Evolutionary conservation across 1,139 yeast species (phyloP), one percentile per base, ranked within the genome.

Genomic region (Sugiyamaella neomexicana): DNA sequence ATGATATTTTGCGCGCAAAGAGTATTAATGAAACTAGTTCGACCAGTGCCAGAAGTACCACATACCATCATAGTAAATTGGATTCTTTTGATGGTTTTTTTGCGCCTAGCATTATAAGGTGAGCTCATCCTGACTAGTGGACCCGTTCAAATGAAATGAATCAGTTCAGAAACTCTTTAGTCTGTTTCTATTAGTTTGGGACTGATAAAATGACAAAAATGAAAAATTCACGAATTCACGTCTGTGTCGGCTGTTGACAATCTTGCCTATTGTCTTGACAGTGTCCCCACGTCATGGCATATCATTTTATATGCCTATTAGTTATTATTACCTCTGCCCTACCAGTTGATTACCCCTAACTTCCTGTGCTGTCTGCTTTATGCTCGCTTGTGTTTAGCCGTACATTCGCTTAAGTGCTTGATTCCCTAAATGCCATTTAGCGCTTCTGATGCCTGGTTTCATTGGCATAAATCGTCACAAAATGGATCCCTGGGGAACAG

Each of bases 41-140:
- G 88, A 9, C 97, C 97, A 3, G 86, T 76, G 7, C 97, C 96
- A 9, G 85, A 76, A n/a, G 79, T 74, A 10, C 97, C 97, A 34
- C 85, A 85, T 12, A 89, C 80, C 84, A 91, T 80, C 53, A 90
- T 70, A 45, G 90, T 85, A 72, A 91, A 90, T 65, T 88, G 86
- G 65, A 89, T 80, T 41, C 93, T 96, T 67, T 89, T 86, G 68
- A 85, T 86, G 65, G 86, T 83, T 66, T 88, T 93, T 69, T 81
- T 82, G 65, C 84, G 80, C 65, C 85, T 44, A 12, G 38, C 29
- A 13, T 38, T 16, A 34, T 32, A 44, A 20, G 48, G 36, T 4
- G 46, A 15, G 17, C 39, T 44, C 48, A 44, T 44, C 27, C 15
- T 39, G 34, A 29, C 7, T 3, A 29, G 25, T 20, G 25, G 25